Evolutionary conservation across 2,329 filamentous ascomycete species (phyloP).

Genomic region (Knoxdaviesia capensis): DNA sequence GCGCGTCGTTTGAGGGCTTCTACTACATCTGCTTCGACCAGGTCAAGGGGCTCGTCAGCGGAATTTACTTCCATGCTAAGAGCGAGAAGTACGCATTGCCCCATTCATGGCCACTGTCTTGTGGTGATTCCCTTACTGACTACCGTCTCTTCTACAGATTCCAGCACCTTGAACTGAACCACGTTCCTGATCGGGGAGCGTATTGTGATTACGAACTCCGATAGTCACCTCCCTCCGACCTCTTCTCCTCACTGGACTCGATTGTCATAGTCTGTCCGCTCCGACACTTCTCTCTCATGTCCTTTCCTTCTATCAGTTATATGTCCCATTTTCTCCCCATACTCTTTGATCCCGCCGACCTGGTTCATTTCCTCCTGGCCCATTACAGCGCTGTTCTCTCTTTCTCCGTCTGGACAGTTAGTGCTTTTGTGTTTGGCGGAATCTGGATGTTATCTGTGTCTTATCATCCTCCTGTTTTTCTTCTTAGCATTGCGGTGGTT

Average conservation of each 20-base stretch:
- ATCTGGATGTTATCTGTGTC: no score
- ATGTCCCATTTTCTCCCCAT: background rate
- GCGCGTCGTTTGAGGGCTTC: conserved; percentile 94
- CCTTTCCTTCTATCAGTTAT: background rate
- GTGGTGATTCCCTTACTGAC: background rate
- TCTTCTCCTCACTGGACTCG: no score
- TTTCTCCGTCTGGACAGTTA: no score
- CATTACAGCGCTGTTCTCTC: no score
- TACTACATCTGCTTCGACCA: conserved; percentile 99
- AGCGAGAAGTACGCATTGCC: conserved; percentile 66
- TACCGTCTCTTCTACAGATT: conserved; percentile 33
- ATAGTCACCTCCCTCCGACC: conserved; percentile 8
- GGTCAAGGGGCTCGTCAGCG: conserved; percentile 63
- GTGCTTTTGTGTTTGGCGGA: no score
- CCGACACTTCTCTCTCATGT: background rate
- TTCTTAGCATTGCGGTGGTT: no score
- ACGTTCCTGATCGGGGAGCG: conserved; percentile 69
- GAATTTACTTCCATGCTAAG: conserved; percentile 95
- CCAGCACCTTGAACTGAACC: conserved; percentile 80
- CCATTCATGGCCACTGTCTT: background rate
- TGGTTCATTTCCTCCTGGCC: no score
- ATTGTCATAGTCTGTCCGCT: no score
- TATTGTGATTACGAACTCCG: conserved; percentile 71
- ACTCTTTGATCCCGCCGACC: no score
- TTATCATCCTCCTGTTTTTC: no score